These are phyloP conservation scores for Dactylonectria estremocensis DNA, from an alignment of 2,329 filamentous ascomycete species.

Conservation along the genomic window DNA sequence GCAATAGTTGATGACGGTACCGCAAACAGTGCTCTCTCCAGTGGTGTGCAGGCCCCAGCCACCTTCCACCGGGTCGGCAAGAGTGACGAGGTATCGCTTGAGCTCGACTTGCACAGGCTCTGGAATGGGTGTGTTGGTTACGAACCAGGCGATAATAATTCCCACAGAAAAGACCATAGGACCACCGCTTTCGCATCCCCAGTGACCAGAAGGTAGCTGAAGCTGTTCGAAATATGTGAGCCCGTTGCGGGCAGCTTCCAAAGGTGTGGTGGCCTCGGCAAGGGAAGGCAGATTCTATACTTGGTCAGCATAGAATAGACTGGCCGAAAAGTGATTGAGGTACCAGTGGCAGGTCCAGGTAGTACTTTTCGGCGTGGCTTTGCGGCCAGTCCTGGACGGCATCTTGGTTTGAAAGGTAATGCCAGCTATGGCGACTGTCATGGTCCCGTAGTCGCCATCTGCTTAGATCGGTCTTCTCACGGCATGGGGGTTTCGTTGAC, in stretches of 20 bases:
- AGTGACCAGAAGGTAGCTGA: slow-evolving; percentile 90
- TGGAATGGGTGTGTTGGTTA: slow-evolving; percentile 88
- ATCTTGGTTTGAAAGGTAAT: slow-evolving; percentile 85
- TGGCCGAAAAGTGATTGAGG: slow-evolving; percentile 17
- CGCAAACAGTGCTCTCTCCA: slow-evolving; percentile 93
- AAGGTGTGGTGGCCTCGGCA: slow-evolving; percentile 77
- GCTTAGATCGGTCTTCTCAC: slow-evolving; percentile 79
- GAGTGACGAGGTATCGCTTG: slow-evolving; percentile 90
- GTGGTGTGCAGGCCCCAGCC: slow-evolving; percentile 98
- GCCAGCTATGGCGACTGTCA: slow-evolving; percentile 91
- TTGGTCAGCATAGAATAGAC: not conserved
- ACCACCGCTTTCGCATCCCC: slow-evolving; percentile 97
- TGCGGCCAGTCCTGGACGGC: slow-evolving; percentile 86
- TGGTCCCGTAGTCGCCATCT: slow-evolving; percentile 91
- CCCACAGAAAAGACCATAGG: slow-evolving; percentile 96
- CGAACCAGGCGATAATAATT: slow-evolving; percentile 88
- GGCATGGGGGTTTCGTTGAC: too few species aligned
- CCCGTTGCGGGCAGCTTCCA: slow-evolving; percentile 86
- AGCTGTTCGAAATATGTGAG: slow-evolving; percentile 91
- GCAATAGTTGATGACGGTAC: slow-evolving; percentile 90
- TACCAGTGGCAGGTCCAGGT: slow-evolving; percentile 86
- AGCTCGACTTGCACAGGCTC: slow-evolving; percentile 86
- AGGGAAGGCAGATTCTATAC: slow-evolving; percentile 81
- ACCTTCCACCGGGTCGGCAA: slow-evolving; percentile 89
- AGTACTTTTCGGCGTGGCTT: slow-evolving; percentile 90